Evolutionary conservation across 2,329 filamentous ascomycete genomes (phyloP), one percentile per base, ranked within the genome.

Genomic region (Elsinoe australis): DNA sequence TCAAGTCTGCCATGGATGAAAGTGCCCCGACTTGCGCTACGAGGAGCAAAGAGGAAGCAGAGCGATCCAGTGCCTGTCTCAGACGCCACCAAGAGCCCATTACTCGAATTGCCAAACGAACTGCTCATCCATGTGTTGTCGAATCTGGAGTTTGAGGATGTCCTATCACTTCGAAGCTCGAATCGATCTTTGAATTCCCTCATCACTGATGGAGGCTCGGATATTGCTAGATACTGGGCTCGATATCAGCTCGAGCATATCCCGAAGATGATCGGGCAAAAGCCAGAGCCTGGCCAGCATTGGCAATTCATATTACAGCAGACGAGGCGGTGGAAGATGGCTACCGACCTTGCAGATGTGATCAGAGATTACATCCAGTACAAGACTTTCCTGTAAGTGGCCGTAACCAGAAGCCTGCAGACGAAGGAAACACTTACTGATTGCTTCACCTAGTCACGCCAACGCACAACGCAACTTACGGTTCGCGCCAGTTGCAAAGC

Each of bases 321-420:
- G 17, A 50, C 12, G 9, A 26, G 38, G 14, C 26, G 48, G 9
- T 50, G 48, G 48, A 18, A 50, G 10, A 45, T 42, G n/a, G 38
- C 48, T 22, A 19, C 35, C 9, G 22, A 21, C 8, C 31, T 45
- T 26, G 48, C 48, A 15, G 48, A 50, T 22, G 26, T 44, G 17
- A 46, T 50, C 31, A 44, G 29, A 14, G 29, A 36, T 15, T 44
- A 45, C 28, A 50, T 50, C 18, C 48, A 50, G 22, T 50, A 50
- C 32, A 50, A 50, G 31, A 50, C 48, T 18, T 45, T 50, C 14
- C 28, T 50, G 38, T 49, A 33, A 3, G 47, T 49, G 15, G 22
- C 12, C 5, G 18, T 21, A n/a, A n/a, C n/a, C n/a, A n/a, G n/a
- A n/a, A n/a, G n/a, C n/a, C n/a, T n/a, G n/a, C n/a, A 24, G n/a